Conservation (phyloP, 208 protist genomes). For the Acanthamoeba divionensis region DNA sequence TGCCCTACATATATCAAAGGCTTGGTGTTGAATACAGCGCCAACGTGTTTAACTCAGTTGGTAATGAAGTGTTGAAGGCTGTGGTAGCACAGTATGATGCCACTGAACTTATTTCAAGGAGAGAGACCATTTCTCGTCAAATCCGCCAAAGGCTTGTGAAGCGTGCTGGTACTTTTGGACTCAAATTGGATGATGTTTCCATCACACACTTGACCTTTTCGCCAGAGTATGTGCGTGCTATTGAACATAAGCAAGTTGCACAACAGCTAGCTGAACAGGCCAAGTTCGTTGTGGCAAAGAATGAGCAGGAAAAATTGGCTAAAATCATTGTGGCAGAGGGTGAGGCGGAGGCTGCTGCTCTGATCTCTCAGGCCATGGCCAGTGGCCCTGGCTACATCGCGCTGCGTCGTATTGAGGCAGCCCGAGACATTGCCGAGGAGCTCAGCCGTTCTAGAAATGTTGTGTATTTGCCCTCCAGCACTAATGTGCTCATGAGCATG, state of each 20-base stretch:
- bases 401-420: slow-evolving; percentile 88
- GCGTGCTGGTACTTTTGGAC: slow-evolving; percentile 18
- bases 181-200: slow-evolving; percentile 23
- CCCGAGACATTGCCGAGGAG: slow-evolving; percentile 85
- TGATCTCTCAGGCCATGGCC: slow-evolving; percentile 89
- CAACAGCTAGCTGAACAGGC: slow-evolving; percentile 93
- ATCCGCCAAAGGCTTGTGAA: slow-evolving; percentile 6
- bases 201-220: slow-evolving; percentile 91
- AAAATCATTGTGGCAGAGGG: slow-evolving; percentile 89
- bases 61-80: slow-evolving; percentile 95
- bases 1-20: slow-evolving; percentile 90
- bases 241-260: slow-evolving; percentile 93
- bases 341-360: slow-evolving; percentile 87
- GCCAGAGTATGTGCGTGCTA: slow-evolving; percentile 91
- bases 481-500: slow-evolving; percentile 51
- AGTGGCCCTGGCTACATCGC: slow-evolving; percentile 90
- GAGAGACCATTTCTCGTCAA: slow-evolving; percentile 83
- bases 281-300: slow-evolving; percentile 91
- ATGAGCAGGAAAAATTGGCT: slow-evolving; percentile 90
- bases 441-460: slow-evolving; percentile 77
- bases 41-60: slow-evolving; percentile 35
- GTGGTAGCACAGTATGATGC: slow-evolving; percentile 81
- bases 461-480: slow-evolving; percentile 32
- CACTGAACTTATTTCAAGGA: slow-evolving; percentile 41
- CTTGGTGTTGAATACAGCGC: slow-evolving; percentile 91